Evolutionary conservation across 2,329 filamentous ascomycete genomes (phyloP), one percentile per base, ranked within the genome.

Genomic region (Arthrobotrys musiformis): DNA sequence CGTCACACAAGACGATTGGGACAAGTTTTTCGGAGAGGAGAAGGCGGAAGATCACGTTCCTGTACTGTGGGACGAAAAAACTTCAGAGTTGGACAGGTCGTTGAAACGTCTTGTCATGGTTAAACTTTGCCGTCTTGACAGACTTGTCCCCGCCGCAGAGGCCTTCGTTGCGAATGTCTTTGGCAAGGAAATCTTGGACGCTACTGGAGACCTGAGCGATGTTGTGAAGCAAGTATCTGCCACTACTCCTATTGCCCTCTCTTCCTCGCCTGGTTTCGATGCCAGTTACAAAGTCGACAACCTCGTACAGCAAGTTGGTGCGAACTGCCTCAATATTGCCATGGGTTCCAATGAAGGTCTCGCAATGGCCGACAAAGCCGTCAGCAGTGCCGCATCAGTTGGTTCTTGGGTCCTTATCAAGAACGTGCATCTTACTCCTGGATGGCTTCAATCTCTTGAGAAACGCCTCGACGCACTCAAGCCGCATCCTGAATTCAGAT

Each of bases 281-380:
- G 96, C 96, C 66, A 97, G 93, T 83, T 99, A 98, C 89, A 99
- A 99, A 86, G 95, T 99, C 76, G 95, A 99, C 83, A 93, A 91
- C 78, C 87, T 99, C 66, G 96, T 98, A 30, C 93, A 97, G 84
- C 89, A 93, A 80, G 90, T 90, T 83, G 89, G 89, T 74, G 90
- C 93, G 62, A 90, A 89, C 67, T 99, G 95, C 85, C 94, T 93
- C 74, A 97, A 97, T 84, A 97, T 99, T 82, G 96, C 96, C 81
- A 99, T 99, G 95, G 95, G 95, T 82, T 98, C 95, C 52, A 96
- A 96, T 82, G 95, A 99, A 86, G 93, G 93, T 82, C 87, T 96
- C 17, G 90, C 94, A 72, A 95, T 90, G 78, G 95, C 95, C 17
- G 95, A 99, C 86, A 97, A 97, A 84, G 95, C 96, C 30, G 93